These are phyloP conservation scores for Delonix regia DNA, from an alignment of 306 rosid species.

Conservation along the genomic window DNA sequence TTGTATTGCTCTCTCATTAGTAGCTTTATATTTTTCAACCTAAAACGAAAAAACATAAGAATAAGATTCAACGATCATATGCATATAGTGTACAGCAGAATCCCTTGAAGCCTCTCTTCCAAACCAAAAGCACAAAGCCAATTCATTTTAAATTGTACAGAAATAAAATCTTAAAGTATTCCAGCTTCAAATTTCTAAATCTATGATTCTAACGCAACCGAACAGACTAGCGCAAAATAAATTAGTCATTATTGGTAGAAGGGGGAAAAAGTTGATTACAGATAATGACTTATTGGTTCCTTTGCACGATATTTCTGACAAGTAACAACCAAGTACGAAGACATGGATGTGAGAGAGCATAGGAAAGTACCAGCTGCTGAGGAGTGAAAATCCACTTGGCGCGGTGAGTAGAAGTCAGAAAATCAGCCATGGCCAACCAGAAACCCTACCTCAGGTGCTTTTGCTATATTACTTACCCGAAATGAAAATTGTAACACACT, in stretches of 20 bases:
- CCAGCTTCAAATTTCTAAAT: background rate
- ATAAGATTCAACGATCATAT: background rate
- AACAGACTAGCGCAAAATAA: background rate
- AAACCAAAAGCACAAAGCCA: background rate
- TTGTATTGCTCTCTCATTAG: constrained; percentile 69
- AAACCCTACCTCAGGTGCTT: constrained; percentile 35
- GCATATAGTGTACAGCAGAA: constrained; percentile 19
- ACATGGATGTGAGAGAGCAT: background rate
- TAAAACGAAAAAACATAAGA: constrained; percentile 37
- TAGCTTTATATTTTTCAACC: constrained; percentile 70
- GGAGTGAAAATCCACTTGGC: constrained; percentile 88
- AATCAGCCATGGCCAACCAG: constrained; percentile 77
- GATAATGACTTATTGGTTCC: background rate
- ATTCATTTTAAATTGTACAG: background rate
- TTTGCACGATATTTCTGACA: background rate
- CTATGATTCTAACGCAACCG: background rate
- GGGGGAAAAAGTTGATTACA: background rate
- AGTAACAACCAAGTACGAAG: constrained; percentile 13
- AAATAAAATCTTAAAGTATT: background rate
- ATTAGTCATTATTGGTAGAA: background rate
- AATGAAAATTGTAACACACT: background rate
- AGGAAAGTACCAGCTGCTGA: constrained; percentile 61
- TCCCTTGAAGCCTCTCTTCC: background rate
- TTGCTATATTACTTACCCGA: background rate
- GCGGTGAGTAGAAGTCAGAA: constrained; percentile 81